Base-by-base conservation (phyloP, 345 rosid species). In the Linum tenue region DNA sequence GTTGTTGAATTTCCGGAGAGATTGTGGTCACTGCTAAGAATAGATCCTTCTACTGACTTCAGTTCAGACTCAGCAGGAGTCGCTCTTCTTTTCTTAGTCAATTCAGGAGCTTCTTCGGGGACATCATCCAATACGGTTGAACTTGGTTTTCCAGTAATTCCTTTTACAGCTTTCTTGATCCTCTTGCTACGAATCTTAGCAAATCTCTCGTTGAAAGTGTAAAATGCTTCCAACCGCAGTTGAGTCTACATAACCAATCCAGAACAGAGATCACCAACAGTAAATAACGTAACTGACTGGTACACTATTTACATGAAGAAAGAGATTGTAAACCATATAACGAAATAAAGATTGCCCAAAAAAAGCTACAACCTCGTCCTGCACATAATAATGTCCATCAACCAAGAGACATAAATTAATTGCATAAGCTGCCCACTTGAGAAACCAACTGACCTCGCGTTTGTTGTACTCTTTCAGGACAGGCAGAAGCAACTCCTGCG, bases 141-240 rank as follows among this genome's bases (percentile, higher is more conserved):
- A 0, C 81, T 73, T 62, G 79, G 77, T 53, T 72, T 77, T 66
- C 86, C 84, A 14, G 91, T 82, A 48, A 94, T 94, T 69, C 95
- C 96, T 83, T 82, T 90, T 69, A 94, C 92, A 63, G 96, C 97
- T 62, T 83, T 85, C 59, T 85, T 88, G 22, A 94, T 94, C 70
- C 99, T 85, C 77, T 83, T 86, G 64, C 97, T 94, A 72, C 95
- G 95, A 59, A 94, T 90, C 78, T 94, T 90, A 3, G 97, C 97
- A 79, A 90, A 94, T 77, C 89, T 88, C 78, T 90, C 97, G 72
- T 82, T 94, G 78, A 90, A 94, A 73, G 92, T 76, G 77, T 94
- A 94, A 77, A 90, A 94, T 70, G 97, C 97, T 80, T 94, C 99
- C 71, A 90, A 70, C 37, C 96, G 87, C 70, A 94, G 85, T 88